phyloP scores from a whole-genome alignment of 371 early-diverging fungal genomes.

The Capniomyces stellatus region DNA sequence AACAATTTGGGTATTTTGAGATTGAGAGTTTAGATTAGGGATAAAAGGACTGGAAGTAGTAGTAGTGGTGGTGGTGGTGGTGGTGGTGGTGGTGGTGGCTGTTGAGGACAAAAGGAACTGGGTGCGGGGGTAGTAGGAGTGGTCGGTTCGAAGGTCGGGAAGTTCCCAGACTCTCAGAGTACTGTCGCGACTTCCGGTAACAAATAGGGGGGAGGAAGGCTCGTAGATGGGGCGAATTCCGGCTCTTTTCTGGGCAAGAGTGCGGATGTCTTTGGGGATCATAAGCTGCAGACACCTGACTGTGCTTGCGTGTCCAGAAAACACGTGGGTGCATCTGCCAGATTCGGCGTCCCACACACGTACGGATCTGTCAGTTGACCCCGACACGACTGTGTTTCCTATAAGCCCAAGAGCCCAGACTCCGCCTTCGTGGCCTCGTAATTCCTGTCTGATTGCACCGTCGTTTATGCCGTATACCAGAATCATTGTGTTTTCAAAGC shows the following conservation, averaged over 20 bases:
- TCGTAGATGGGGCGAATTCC: slow-evolving; percentile 29
- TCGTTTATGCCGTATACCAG: slow-evolving; percentile 71
- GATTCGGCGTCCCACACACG: slow-evolving; percentile 89
- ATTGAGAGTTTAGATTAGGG: too few species aligned
- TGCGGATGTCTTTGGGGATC: slow-evolving; percentile 44
- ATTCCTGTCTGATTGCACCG: slow-evolving; percentile 40
- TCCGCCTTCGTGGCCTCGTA: slow-evolving; percentile 92
- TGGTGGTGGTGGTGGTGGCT: too few species aligned
- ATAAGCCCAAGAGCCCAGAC: slow-evolving; percentile 94
- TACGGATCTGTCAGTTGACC: slow-evolving; percentile 94
- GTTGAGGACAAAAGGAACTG: too few species aligned
- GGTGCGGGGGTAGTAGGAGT: slow-evolving; percentile 26
- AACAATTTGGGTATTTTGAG: too few species aligned
- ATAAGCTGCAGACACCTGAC: slow-evolving; percentile 84
- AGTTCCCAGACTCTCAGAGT: slow-evolving; percentile 86
- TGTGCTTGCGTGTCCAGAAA: slow-evolving; percentile 89
- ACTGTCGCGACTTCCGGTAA: slow-evolving; percentile 94
- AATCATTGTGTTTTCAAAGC: slow-evolving; percentile 73
- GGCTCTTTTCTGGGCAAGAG: slow-evolving; percentile 17
- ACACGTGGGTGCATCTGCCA: slow-evolving; percentile 71
- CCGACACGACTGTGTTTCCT: slow-evolving; percentile 77
- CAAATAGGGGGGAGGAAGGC: slow-evolving; percentile 54
- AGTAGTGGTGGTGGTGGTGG: too few species aligned
- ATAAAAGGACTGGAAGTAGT: too few species aligned
- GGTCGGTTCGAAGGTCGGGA: slow-evolving; percentile 42